These are phyloP conservation scores for Ceratocystis cacaofunesta DNA, from an alignment of 2,329 filamentous ascomycete species.

Conservation along the genomic window DNA sequence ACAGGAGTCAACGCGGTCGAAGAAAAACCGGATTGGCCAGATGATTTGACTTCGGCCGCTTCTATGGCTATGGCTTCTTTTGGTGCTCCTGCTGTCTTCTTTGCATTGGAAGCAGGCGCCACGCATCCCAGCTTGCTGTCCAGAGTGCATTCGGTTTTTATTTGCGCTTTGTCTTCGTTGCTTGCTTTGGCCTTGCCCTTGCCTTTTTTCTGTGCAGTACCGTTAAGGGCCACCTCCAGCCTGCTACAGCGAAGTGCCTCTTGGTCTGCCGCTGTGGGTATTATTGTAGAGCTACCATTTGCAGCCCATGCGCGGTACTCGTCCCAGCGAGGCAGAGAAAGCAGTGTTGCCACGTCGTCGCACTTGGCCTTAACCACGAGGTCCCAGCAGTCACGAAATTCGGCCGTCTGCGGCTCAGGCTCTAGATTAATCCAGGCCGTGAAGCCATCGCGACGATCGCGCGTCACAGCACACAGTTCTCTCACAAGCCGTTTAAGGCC, in stretches of 20 bases:
- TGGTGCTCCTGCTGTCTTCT: too few relatives aligned
- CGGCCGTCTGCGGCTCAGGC: constrained; percentile 62
- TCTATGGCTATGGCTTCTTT: not conserved
- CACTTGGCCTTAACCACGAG: constrained; percentile 74
- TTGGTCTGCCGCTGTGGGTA: constrained; percentile 30
- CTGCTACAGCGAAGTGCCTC: constrained; percentile 27
- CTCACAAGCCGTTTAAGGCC: constrained; percentile 79
- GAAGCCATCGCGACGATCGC: constrained; percentile 66
- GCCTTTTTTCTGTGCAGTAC: constrained; percentile 17
- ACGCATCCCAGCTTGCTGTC: constrained; percentile 44
- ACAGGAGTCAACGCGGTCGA: not conserved
- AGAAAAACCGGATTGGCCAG: not conserved
- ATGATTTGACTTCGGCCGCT: not conserved
- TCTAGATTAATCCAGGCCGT: constrained; percentile 93
- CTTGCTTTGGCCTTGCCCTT: constrained; percentile 19
- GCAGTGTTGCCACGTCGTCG: constrained; percentile 69
- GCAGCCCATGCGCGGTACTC: constrained; percentile 18
- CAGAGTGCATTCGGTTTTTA: constrained; percentile 28
- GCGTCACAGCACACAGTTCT: constrained; percentile 79
- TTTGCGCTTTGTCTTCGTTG: constrained; percentile 27
- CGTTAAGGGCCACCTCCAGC: constrained; percentile 21
- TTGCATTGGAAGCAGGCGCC: constrained; percentile 27
- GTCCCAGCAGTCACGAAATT: constrained; percentile 89
- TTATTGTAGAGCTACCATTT: constrained; percentile 33
- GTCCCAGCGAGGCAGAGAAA: constrained; percentile 47